These are phyloP conservation scores for Cryptosporidium xiaoi DNA, from an alignment of 169 alveolate species.

Conservation along the genomic window DNA sequence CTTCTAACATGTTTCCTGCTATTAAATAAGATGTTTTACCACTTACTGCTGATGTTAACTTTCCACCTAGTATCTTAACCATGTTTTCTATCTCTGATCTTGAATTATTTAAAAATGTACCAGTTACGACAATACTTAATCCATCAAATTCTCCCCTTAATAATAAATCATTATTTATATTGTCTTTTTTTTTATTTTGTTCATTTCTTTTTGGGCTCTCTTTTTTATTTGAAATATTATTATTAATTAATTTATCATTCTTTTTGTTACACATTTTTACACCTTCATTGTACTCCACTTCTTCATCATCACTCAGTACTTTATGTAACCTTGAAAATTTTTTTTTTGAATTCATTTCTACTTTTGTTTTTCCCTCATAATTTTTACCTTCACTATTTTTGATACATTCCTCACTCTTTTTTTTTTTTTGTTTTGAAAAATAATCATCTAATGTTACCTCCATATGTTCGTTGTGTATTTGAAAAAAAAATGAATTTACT, in stretches of 20 bases:
- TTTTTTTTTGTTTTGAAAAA: constrained; percentile 42
- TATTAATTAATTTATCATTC: neutral
- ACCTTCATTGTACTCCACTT: neutral
- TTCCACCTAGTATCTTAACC: constrained; percentile 90
- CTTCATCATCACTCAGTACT: constrained; percentile 37
- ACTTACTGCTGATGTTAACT: constrained; percentile 90
- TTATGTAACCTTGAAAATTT: constrained; percentile 38
- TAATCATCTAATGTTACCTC: constrained; percentile 63
- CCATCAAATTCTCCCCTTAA: constrained; percentile 21
- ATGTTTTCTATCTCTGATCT: constrained; percentile 55
- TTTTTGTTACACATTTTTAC: neutral
- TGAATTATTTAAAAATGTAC: constrained; percentile 33
- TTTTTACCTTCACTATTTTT: neutral
- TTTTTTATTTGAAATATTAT: neutral
- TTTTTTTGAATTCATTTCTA: neutral
- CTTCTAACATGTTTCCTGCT: constrained; percentile 93
- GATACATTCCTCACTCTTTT: neutral
- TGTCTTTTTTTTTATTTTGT: neutral
- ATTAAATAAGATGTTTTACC: constrained; percentile 90
- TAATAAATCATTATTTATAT: neutral
- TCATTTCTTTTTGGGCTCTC: neutral
- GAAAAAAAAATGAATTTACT: no score
- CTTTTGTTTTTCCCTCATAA: neutral
- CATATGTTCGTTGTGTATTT: neutral
- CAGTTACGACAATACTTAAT: constrained; percentile 62